Base-by-base conservation (phyloP, 2,329 filamentous ascomycete genomes). In the Orbilia brochopaga region DNA sequence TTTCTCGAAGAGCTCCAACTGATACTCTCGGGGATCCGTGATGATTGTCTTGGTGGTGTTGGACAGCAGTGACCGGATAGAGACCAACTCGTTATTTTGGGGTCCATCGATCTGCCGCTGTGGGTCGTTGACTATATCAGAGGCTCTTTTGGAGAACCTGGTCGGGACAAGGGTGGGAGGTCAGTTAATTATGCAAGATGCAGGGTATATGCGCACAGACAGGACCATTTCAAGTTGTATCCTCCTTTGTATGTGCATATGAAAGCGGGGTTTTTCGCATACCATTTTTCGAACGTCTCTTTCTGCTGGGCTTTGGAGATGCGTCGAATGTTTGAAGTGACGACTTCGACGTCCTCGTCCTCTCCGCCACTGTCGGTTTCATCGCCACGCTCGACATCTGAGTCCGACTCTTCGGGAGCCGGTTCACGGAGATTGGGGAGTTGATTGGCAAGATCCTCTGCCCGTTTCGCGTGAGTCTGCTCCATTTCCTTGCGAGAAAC, bases 1-100 rank as follows among this genome's bases (percentile, higher is more conserved):
- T 74, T 86, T 86, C 78, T 97, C 91, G 77, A 94, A 97, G 0
- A 99, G 84, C 78, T 97, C 93, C 11, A 90, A 82, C 78, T 99
- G 94, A 77, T 97, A 99, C 76, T 96, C 91, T 54, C 93, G 85
- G 0, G 92, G 91, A 59, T 87, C 89, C 10, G 87, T 85, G 69
- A 94, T 92, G 59, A 91, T 90, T 37, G 80, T 82, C 21, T 80
- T 78, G 53, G 78, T 80, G 17, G 62, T 67, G 44, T 62, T 59
- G 1, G 57, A 62, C 3, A 73, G 57, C 8, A 73, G 27, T 10
- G 57, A 50, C 30, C 53, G 54, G 27, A 53, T 55, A n/a, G 67
- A 72, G 1, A 53, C 21, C 40, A 72, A 44, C 35, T 72, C 67
- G 17, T 30, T 32, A 60, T 72, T 42, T 50, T 72, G 46, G 21